A percentile compares a stretch with the other conserved stretches of the same genome.
Evolutionary conservation across 768 basidiomycete genomes (phyloP).

Genomic region (Phylloporus sp.): DNA sequence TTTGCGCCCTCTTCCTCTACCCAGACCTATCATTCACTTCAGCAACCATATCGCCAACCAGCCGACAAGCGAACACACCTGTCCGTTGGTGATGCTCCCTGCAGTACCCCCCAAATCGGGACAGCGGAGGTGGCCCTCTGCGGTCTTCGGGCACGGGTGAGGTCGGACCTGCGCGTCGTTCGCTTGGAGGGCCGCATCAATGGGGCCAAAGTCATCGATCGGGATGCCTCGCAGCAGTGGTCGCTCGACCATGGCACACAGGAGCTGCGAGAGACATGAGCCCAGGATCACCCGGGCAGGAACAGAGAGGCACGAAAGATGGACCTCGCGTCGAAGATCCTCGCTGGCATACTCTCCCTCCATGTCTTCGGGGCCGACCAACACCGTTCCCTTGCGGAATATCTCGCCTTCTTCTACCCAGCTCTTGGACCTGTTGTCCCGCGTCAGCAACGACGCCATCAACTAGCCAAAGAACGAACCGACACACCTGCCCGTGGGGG

Average conservation of each 20-base stretch:
- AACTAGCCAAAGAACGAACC: slow-evolving; percentile 11
- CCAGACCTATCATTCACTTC: too few species aligned
- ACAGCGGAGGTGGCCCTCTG: slow-evolving; percentile 23
- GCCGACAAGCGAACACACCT: too few species aligned
- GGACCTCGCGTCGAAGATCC: slow-evolving; percentile 75
- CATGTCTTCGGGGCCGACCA: slow-evolving; percentile 82
- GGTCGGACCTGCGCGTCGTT: slow-evolving; percentile 13
- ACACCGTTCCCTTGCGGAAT: slow-evolving; percentile 82
- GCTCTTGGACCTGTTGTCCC: slow-evolving; percentile 53
- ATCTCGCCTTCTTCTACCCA: slow-evolving; percentile 96
- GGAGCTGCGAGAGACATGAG: slow-evolving; percentile 55
- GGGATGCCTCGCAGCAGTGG: slow-evolving; percentile 71
- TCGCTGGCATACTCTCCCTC: slow-evolving; percentile 88
- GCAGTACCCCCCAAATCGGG: too few species aligned
- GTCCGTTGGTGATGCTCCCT: too few species aligned
- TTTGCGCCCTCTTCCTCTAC: too few species aligned
- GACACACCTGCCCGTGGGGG: slow-evolving; percentile 49
- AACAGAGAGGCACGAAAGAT: too few species aligned
- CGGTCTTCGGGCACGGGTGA: slow-evolving; percentile 24
- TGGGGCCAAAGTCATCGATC: slow-evolving; percentile 56
- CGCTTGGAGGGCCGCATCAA: slow-evolving; percentile 30
- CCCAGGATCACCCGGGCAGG: not conserved
- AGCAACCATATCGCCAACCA: too few species aligned
- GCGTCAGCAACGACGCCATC: not conserved
- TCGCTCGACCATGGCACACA: slow-evolving; percentile 83